phyloP scores from a whole-genome alignment of 2,329 filamentous ascomycete species.

The Scorias spongiosa region DNA sequence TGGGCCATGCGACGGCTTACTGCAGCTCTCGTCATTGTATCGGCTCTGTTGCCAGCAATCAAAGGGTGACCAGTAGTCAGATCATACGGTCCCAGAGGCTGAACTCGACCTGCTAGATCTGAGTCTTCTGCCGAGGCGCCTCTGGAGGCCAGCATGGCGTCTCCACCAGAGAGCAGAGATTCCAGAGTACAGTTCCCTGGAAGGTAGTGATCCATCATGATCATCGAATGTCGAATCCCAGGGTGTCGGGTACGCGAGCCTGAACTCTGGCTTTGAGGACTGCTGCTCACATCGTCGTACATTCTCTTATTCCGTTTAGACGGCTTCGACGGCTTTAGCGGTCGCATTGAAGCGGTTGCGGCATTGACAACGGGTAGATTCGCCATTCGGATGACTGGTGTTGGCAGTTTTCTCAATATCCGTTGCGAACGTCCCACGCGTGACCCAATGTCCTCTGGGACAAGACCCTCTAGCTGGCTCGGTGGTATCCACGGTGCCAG shows the following conservation, averaged over 20 bases:
- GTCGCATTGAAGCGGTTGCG: constrained; percentile 43
- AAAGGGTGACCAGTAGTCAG: constrained; percentile 14
- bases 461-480: constrained; percentile 65
- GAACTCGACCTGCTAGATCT: constrained; percentile 1
- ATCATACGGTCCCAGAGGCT: constrained; percentile 20
- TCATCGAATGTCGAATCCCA: constrained; percentile 24
- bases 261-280: constrained; percentile 7
- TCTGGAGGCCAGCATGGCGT: constrained; percentile 3
- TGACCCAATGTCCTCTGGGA: constrained; percentile 24
- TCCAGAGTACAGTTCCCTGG: constrained; percentile 15
- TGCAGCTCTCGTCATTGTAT: constrained; percentile 52
- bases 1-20: constrained; percentile 78
- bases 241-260: constrained; percentile 5
- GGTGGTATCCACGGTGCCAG: constrained; percentile 90
- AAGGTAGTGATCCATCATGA: constrained; percentile 27
- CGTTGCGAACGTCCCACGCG: constrained; percentile 75
- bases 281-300: constrained; percentile 2
- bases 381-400: constrained; percentile 74
- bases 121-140: constrained; percentile 5
- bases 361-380: constrained; percentile 88
- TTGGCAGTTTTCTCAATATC: constrained; percentile 72
- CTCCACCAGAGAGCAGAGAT: constrained; percentile 4
- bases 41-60: constrained; percentile 40
- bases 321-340: constrained; percentile 1
- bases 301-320: not conserved